A percentile compares a stretch with the other conserved stretches of the same genome.
Conservation (phyloP, 257 asterid species). For the Rauvolfia tetraphylla region DNA sequence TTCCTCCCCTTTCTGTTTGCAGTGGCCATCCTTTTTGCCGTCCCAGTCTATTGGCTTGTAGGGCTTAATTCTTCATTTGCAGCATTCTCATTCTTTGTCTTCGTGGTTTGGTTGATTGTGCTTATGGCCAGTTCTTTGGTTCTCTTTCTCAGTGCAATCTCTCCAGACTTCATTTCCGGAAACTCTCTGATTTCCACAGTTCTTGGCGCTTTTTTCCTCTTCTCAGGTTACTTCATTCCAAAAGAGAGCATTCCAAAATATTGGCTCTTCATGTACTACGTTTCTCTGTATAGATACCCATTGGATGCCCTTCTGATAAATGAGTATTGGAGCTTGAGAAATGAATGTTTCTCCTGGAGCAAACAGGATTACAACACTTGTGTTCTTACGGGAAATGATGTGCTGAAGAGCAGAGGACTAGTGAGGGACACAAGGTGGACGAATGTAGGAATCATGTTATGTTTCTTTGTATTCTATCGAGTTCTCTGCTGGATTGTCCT, state of each 20-base stretch:
- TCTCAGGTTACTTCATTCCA: conserved; percentile 87
- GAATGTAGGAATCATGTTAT: conserved; percentile 72
- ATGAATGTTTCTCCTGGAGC: conserved; percentile 51
- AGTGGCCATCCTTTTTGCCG: conserved; percentile 68
- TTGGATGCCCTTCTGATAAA: conserved; percentile 63
- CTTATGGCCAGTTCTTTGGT: conserved; percentile 89
- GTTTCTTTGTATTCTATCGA: conserved; percentile 61
- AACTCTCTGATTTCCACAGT: conserved; percentile 75
- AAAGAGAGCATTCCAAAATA: conserved; percentile 71
- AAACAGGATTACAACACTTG: conserved; percentile 32
- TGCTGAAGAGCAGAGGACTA: conserved; percentile 71
- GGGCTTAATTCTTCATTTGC: conserved; percentile 69
- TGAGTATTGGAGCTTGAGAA: conserved; percentile 71
- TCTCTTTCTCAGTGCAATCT: conserved; percentile 65
- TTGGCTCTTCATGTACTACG: conserved; percentile 86
- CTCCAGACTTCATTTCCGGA: conserved; percentile 86
- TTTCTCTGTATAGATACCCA: conserved; percentile 83
- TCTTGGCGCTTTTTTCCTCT: conserved; percentile 80
- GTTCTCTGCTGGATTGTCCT: conserved; percentile 72
- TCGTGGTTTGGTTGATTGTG: conserved; percentile 75
- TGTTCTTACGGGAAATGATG: conserved; percentile 67
- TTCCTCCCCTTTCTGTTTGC: conserved; percentile 69
- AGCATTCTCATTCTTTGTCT: conserved; percentile 58
- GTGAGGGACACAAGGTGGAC: conserved; percentile 64
- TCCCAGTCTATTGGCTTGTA: conserved; percentile 79